A percentile compares a stretch with the other conserved stretches of the same genome.
phyloP scores from a whole-genome alignment of 2,329 filamentous ascomycete species.

The Ceratocystis alfenasii region DNA sequence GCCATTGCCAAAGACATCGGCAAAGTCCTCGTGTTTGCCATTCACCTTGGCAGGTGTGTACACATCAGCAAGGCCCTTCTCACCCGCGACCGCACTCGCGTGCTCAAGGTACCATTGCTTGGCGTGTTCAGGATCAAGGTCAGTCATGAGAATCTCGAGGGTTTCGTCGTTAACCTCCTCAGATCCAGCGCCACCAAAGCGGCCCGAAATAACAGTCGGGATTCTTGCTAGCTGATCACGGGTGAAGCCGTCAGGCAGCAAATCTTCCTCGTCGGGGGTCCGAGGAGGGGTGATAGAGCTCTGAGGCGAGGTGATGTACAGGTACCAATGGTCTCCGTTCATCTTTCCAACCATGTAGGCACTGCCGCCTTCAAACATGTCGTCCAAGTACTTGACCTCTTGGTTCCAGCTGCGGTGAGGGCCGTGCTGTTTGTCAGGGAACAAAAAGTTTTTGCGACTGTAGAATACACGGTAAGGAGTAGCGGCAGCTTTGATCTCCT shows the following conservation, averaged over 20 bases:
- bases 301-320: conserved; percentile 87
- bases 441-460: conserved; percentile 96
- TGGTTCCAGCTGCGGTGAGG: conserved; percentile 97
- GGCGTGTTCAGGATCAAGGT: conserved; percentile 54
- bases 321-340: conserved; percentile 98
- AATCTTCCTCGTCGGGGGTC: conserved; percentile 46
- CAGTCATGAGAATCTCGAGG: conserved; percentile 60
- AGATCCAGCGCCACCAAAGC: conserved; percentile 31
- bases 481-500: conserved; percentile 61
- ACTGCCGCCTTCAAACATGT: conserved; percentile 81
- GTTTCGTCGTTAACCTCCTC: conserved; percentile 59
- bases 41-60: conserved; percentile 17
- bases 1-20: conserved; percentile 72
- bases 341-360: conserved; percentile 99
- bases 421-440: conserved; percentile 84
- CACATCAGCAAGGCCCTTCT: conserved; percentile 54
- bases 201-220: conserved; percentile 37
- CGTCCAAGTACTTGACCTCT: conserved; percentile 85
- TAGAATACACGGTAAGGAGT: conserved; percentile 95
- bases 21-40: conserved; percentile 43
- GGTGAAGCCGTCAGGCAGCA: conserved; percentile 30
- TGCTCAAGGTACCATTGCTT: conserved; percentile 57
- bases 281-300: conserved; percentile 68
- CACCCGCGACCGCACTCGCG: conserved; percentile 82
- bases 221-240: conserved; percentile 38